Conservation (phyloP, 129 eudicot genomes). For the Saussurea involucrata region DNA sequence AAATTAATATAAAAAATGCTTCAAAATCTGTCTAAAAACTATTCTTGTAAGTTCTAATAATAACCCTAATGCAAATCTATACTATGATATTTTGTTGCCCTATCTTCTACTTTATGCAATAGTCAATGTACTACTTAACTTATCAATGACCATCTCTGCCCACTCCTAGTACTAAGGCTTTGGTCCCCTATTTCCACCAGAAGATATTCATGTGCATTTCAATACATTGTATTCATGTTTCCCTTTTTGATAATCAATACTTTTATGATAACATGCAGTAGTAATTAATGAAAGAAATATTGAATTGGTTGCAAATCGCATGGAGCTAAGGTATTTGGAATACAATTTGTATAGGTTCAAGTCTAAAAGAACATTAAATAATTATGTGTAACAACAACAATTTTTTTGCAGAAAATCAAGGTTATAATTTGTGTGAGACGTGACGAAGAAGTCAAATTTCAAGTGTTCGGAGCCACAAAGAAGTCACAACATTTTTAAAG, state of each 20-base stretch:
- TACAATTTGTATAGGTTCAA: neutral
- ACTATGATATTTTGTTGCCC: neutral
- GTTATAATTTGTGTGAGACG: too few relatives aligned
- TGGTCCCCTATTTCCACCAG: conserved; percentile 8
- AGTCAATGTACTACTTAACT: conserved; percentile 5
- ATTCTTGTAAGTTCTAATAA: too few relatives aligned
- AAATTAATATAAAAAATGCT: too few relatives aligned
- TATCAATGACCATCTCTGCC: conserved; percentile 15
- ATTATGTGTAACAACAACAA: too few relatives aligned
- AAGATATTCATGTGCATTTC: neutral
- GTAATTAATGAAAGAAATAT: too few relatives aligned
- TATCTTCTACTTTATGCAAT: conserved; percentile 18
- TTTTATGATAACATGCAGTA: conserved; percentile 3
- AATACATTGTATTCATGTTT: neutral
- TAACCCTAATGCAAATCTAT: neutral
- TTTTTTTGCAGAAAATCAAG: too few relatives aligned
- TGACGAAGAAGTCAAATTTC: too few relatives aligned
- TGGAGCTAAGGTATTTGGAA: too few relatives aligned
- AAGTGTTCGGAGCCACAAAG: too few relatives aligned
- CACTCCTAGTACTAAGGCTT: neutral
- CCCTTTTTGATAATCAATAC: neutral
- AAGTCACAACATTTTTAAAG: too few relatives aligned
- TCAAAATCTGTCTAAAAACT: too few relatives aligned
- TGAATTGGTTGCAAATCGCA: neutral
- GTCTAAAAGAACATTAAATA: neutral